Evolutionary conservation across 345 rosid species (phyloP).

Genomic region (Populus deltoides): DNA sequence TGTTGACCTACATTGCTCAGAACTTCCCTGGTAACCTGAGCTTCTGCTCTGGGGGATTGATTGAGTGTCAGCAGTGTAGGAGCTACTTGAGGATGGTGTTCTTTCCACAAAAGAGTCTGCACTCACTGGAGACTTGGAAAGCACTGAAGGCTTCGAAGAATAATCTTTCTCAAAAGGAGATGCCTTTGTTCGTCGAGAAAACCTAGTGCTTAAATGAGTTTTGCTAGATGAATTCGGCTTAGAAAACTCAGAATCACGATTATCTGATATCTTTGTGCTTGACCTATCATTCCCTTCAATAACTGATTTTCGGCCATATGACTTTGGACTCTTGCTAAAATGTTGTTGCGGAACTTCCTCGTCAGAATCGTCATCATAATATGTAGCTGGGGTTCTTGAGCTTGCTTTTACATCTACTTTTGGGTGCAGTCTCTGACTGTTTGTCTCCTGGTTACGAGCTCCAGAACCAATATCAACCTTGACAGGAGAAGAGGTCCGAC

Average conservation of each 20-base stretch:
- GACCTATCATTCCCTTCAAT: constrained; percentile 31
- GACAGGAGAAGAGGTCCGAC: constrained; percentile 23
- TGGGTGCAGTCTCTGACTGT: constrained; percentile 24
- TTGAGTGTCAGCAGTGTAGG: constrained; percentile 18
- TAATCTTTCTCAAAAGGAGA: constrained; percentile 27
- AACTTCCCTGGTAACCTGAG: constrained; percentile 13
- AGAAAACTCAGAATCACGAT: constrained; percentile 37
- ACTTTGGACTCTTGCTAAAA: constrained; percentile 24
- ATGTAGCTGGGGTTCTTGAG: constrained; percentile 22
- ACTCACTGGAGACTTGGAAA: constrained; percentile 13
- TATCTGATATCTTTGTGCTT: constrained; percentile 30
- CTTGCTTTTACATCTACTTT: constrained; percentile 29
- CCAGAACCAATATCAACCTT: constrained; percentile 21
- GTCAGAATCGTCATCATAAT: constrained; percentile 38
- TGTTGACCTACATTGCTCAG: constrained; percentile 3
- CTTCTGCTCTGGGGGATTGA: constrained; percentile 13
- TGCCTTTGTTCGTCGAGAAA: constrained; percentile 65
- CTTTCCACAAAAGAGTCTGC: constrained; percentile 14
- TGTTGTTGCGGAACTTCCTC: constrained; percentile 26
- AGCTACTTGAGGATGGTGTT: constrained; percentile 19
- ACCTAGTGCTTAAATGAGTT: constrained; percentile 23
- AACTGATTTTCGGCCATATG: neutral
- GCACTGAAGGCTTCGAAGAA: constrained; percentile 20
- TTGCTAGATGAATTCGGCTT: constrained; percentile 31
- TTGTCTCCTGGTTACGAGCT: constrained; percentile 30